Evolutionary conservation across 1,284 basidiomycete species (phyloP).

Genomic region (Austropuccinia psidii): DNA sequence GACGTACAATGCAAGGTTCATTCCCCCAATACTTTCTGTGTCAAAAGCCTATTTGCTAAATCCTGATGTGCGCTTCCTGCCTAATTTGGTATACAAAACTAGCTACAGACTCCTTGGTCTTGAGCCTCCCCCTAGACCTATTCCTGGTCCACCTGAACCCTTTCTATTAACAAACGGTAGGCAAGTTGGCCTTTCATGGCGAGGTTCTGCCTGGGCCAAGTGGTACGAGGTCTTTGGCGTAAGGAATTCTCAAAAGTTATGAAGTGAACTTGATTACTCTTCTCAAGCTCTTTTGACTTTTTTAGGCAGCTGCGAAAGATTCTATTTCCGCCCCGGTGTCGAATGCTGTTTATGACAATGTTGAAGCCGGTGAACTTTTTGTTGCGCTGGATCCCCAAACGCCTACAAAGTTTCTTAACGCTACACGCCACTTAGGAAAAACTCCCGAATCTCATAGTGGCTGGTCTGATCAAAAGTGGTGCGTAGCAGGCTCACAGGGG

Average conservation of each 20-base stretch:
- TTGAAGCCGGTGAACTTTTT: slow-evolving; percentile 20
- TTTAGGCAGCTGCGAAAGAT: slow-evolving; percentile 1
- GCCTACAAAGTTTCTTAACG: slow-evolving; percentile 4
- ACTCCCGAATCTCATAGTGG: slow-evolving; percentile 13
- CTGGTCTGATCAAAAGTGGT: slow-evolving; percentile 23
- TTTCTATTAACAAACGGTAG: slow-evolving; percentile 23
- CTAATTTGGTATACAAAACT: neutral
- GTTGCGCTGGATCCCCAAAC: slow-evolving; percentile 17
- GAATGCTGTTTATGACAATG: slow-evolving; percentile 10
- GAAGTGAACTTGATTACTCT: neutral
- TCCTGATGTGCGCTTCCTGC: neutral
- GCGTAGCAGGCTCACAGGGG: neutral
- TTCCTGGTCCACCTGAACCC: slow-evolving; percentile 13
- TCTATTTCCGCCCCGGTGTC: neutral
- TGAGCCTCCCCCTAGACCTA: slow-evolving; percentile 16
- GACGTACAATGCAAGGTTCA: slow-evolving; percentile 31
- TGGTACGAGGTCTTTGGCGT: slow-evolving; percentile 25
- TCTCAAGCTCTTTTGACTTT: neutral
- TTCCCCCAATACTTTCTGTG: neutral
- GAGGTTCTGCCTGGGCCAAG: slow-evolving; percentile 32
- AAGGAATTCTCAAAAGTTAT: neutral
- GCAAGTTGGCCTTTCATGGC: slow-evolving; percentile 19
- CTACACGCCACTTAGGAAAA: too few relatives aligned
- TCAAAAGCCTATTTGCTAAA: neutral
- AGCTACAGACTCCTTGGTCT: slow-evolving; percentile 7